phyloP scores from a whole-genome alignment of 1,284 basidiomycete species.

The Cryptococcus floricola region DNA sequence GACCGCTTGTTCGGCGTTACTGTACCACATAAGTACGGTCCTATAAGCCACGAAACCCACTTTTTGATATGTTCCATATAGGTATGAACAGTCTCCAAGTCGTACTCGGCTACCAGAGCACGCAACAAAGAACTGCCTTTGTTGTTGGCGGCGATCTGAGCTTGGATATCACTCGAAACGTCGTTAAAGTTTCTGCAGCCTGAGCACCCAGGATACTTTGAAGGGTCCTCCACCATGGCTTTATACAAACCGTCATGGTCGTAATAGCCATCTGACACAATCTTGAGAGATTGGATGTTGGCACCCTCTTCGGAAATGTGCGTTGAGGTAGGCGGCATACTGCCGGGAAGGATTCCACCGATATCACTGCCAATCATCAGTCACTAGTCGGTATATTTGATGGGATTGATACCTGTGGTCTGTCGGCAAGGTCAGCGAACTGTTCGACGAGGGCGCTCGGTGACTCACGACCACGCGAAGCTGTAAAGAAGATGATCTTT shows the following conservation, averaged over 20 bases:
- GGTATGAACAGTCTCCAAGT: slow-evolving; percentile 78
- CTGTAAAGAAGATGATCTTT: slow-evolving; percentile 42
- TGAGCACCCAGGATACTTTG: slow-evolving; percentile 52
- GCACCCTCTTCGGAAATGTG: slow-evolving; percentile 92
- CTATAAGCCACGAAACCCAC: slow-evolving; percentile 2
- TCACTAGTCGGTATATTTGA: neutral
- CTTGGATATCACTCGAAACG: slow-evolving; percentile 90
- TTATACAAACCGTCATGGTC: slow-evolving; percentile 69
- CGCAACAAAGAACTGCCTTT: slow-evolving; percentile 78
- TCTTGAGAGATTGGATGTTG: slow-evolving; percentile 80
- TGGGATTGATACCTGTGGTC: slow-evolving; percentile 3
- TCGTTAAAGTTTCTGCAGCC: slow-evolving; percentile 20
- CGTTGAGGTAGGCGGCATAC: slow-evolving; percentile 90
- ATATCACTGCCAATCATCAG: slow-evolving; percentile 34
- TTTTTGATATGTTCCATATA: slow-evolving; percentile 79
- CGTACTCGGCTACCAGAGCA: slow-evolving; percentile 78
- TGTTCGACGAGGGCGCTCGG: neutral
- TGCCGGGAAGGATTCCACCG: slow-evolving; percentile 52
- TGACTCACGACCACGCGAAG: slow-evolving; percentile 25
- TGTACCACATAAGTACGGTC: slow-evolving; percentile 36
- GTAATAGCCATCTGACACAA: slow-evolving; percentile 78
- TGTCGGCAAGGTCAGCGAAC: neutral
- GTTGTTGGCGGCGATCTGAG: slow-evolving; percentile 92
- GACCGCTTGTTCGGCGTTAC: slow-evolving; percentile 86
- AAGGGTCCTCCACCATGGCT: slow-evolving; percentile 76